Evolutionary conservation across 2,329 filamentous ascomycete species (phyloP), one percentile per base, ranked within the genome.

Genomic region (Trichoderma breve): DNA sequence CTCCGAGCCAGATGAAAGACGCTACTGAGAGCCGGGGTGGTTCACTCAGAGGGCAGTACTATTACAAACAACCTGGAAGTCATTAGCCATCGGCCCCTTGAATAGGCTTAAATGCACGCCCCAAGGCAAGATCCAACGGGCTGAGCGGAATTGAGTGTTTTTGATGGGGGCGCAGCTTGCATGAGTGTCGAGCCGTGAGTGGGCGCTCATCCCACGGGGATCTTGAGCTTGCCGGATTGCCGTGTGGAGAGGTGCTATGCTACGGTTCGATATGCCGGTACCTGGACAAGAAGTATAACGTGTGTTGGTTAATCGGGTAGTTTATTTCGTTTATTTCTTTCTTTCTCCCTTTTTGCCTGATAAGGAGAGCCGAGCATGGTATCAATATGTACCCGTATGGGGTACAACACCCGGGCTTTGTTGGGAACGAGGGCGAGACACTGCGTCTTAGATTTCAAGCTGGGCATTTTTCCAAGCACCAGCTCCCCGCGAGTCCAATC

Each of bases 211-310:
- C 47, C 47, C 47, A 53, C 47, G 51, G 51, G 64, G n/a, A 67
- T 36, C 21, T n/a, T 58, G 21, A 43, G 64, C 47, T 66, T 67
- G 64, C 64, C 64, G 64, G 18, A 15, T 67, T 67, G 51, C 64
- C 51, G 64, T 58, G 64, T 58, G 64, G 64, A 67, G 64, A 67
- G 64, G 15, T 24, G 64, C 51, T 66, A 32, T 32, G 14, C 11
- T 51, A 28, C 53, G 30, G 57, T 61, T 21, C 18, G n/a, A 67
- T 67, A 57, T 67, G 64, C 64, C 64, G 64, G 64, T 55, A 57
- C 32, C 64, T 67, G 6, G 64, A 26, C 14, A 66, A 5, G 26
- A 53, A 53, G 47, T 53, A 21, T 14, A 53, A 53, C 21, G 21
- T 53, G 47, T 53, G 7, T 39, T 43, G 47, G 47, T 53, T 53